Conservation (phyloP, 352 stramenopile species). For the Pythium rhizo-oryzae region DNA sequence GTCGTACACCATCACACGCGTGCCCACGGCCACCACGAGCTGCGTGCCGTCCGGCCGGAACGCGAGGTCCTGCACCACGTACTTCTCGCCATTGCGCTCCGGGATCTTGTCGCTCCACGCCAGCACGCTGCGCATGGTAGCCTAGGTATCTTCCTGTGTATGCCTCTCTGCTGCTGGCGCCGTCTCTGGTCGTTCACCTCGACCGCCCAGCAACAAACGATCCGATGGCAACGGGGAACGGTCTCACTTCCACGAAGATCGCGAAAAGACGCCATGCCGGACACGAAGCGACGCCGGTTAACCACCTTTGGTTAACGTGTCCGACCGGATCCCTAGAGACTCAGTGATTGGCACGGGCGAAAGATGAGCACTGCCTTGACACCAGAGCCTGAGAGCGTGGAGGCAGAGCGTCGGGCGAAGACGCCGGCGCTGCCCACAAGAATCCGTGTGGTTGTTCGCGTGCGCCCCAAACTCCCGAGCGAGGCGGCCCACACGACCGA, state of each 20-base stretch:
- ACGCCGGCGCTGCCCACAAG: conserved; percentile 18
- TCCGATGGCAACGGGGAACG: neutral
- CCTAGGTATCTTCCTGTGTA: neutral
- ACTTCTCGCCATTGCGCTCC: conserved; percentile 86
- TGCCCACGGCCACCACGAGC: conserved; percentile 91
- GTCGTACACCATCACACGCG: conserved; percentile 94
- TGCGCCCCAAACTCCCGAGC: conserved; percentile 42
- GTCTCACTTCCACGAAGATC: conserved; percentile 22
- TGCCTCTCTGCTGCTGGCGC: neutral
- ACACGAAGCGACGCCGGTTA: conserved; percentile 29
- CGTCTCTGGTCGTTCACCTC: too few species aligned
- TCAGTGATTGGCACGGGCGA: too few species aligned
- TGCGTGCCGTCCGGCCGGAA: conserved; percentile 91
- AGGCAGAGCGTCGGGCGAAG: neutral
- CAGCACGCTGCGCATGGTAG: conserved; percentile 72
- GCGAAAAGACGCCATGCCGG: conserved; percentile 50
- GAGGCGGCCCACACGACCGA: conserved; percentile 40
- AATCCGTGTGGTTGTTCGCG: conserved; percentile 61
- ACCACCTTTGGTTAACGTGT: conserved; percentile 1
- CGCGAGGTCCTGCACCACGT: conserved; percentile 87
- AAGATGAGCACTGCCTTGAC: neutral
- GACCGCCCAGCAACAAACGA: neutral
- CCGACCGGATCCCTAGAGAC: too few species aligned
- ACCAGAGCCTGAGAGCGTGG: conserved; percentile 13
- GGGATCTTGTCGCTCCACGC: conserved; percentile 89